phyloP scores from a whole-genome alignment of 2,329 filamentous ascomycete species.

The Incumbomyces delicatus region DNA sequence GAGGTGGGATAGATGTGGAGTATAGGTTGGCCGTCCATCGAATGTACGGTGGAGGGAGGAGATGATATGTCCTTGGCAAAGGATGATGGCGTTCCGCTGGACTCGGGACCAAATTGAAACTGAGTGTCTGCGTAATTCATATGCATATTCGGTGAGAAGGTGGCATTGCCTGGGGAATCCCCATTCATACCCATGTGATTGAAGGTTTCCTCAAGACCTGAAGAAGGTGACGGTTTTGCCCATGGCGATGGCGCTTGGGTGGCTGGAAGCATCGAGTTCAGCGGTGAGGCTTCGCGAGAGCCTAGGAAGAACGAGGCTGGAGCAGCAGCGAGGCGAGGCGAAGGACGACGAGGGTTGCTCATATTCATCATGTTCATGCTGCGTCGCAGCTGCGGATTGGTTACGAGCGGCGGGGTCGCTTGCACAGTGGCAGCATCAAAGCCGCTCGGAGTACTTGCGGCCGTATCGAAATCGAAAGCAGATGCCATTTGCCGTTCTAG shows the following conservation, averaged over 20 bases:
- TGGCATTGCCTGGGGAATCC: constrained; percentile 30
- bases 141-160: constrained; percentile 30
- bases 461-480: constrained; percentile 40
- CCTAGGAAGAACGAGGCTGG: constrained; percentile 27
- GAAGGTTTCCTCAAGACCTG: constrained; percentile 36
- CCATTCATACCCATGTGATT: constrained; percentile 37
- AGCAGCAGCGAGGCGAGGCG: constrained; percentile 17
- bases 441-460: constrained; percentile 37
- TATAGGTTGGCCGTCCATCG: constrained; percentile 24
- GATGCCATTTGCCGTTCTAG: constrained; percentile 39
- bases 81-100: constrained; percentile 25
- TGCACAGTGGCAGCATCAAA: constrained; percentile 25
- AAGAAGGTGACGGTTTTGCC: constrained; percentile 34
- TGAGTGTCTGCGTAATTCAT: constrained; percentile 23
- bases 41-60: constrained; percentile 20
- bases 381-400: constrained; percentile 9
- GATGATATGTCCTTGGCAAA: constrained; percentile 20
- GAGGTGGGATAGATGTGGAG: constrained; percentile 58
- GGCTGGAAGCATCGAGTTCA: constrained; percentile 24
- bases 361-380: constrained; percentile 9
- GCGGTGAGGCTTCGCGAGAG: constrained; percentile 30
- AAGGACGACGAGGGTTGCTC: constrained; percentile 16
- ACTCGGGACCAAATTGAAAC: constrained; percentile 34
- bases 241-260: constrained; percentile 29
- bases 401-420: constrained; percentile 17